Evolutionary conservation across 1,284 basidiomycete genomes (phyloP).

Genomic region (Xerocomus minutiporus): DNA sequence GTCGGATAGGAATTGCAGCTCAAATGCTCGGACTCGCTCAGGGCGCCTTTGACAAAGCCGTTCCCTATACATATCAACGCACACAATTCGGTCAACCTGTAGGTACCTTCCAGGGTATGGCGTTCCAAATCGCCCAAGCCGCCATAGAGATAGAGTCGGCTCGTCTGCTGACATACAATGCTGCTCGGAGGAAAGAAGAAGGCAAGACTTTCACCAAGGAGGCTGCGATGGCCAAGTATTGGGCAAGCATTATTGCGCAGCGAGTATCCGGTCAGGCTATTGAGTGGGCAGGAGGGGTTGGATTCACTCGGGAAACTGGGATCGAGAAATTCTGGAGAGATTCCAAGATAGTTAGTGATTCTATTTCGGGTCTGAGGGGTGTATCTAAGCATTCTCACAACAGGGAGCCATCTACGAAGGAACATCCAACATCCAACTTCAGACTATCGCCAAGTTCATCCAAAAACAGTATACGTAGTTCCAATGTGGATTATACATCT

Average conservation of each 20-base stretch:
- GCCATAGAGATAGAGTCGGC: constrained; percentile 89
- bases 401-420: constrained; percentile 93
- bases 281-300: constrained; percentile 95
- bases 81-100: constrained; percentile 92
- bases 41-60: constrained; percentile 90
- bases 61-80: constrained; percentile 91
- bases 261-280: constrained; percentile 85
- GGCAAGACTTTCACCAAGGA: constrained; percentile 85
- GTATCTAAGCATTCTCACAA: neutral
- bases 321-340: constrained; percentile 95
- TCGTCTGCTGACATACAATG: constrained; percentile 94
- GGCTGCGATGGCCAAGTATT: constrained; percentile 96
- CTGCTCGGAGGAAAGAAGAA: constrained; percentile 90
- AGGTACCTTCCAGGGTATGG: constrained; percentile 93
- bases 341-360: constrained; percentile 79
- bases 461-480: constrained; percentile 68
- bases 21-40: constrained; percentile 97
- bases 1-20: constrained; percentile 95
- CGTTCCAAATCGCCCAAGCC: constrained; percentile 89
- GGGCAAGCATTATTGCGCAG: constrained; percentile 86
- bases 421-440: constrained; percentile 93
- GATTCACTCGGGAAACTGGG: constrained; percentile 91
- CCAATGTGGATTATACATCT: neutral
- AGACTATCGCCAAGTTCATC: constrained; percentile 92
- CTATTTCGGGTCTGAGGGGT: neutral